Percentiles rank a stretch among this genome's conserved stretches.
phyloP scores from a whole-genome alignment of 1,139 yeast species.

The Yamadazyma songkhlaensis region DNA sequence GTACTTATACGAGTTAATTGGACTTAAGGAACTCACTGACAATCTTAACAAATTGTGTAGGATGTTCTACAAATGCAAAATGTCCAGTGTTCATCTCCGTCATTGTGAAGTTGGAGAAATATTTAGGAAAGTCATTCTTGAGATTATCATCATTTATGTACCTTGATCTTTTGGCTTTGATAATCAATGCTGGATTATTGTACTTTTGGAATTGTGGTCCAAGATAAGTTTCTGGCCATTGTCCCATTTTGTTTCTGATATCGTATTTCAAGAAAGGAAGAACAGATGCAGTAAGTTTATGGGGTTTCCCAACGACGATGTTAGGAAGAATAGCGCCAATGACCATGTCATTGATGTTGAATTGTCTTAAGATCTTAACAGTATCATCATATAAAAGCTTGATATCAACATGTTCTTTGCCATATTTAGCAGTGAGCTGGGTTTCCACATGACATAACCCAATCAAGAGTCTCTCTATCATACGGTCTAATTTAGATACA shows the following conservation, averaged over 20 bases:
- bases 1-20: too few species aligned
- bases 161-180: slow-evolving; percentile 40
- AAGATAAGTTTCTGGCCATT: slow-evolving; percentile 39
- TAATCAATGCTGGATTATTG: slow-evolving; percentile 37
- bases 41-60: slow-evolving; percentile 30
- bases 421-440: background rate
- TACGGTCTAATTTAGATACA: slow-evolving; percentile 1
- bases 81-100: slow-evolving; percentile 42
- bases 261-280: slow-evolving; percentile 25
- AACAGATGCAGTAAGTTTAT: slow-evolving; percentile 10
- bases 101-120: slow-evolving; percentile 30
- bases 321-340: slow-evolving; percentile 1
- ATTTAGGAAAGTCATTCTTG: slow-evolving; percentile 26
- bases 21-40: slow-evolving; percentile 14
- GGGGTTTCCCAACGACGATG: slow-evolving; percentile 1
- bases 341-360: background rate
- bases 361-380: slow-evolving; percentile 2
- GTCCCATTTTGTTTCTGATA: slow-evolving; percentile 30
- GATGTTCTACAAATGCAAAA: slow-evolving; percentile 44
- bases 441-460: slow-evolving; percentile 36
- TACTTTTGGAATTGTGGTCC: slow-evolving; percentile 14
- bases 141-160: slow-evolving; percentile 32
- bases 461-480: slow-evolving; percentile 13
- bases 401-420: slow-evolving; percentile 3
- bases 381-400: slow-evolving; percentile 2